Evolutionary conservation across 257 asterid species (phyloP).

Genomic region (Ilex asprella): DNA sequence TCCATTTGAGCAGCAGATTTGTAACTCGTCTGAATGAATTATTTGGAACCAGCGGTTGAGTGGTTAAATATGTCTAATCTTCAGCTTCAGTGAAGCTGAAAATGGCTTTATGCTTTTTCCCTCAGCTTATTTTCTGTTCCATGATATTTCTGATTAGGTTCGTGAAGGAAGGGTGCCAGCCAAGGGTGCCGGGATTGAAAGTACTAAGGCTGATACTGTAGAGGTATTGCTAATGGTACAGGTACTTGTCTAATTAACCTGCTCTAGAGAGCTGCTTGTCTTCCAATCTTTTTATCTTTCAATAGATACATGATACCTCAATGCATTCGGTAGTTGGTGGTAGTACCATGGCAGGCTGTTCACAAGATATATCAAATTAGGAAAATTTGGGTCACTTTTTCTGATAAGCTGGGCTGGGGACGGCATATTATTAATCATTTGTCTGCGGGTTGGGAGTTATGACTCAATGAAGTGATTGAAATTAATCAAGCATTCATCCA

Average conservation of each 20-base stretch:
- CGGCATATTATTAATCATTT: no score
- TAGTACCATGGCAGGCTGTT: background rate
- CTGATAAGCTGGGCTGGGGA: background rate
- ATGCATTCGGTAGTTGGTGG: background rate
- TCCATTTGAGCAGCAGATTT: conserved; percentile 8
- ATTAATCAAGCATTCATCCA: background rate
- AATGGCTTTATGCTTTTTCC: background rate
- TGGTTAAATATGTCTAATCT: background rate
- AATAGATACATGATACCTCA: background rate
- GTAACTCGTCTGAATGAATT: background rate
- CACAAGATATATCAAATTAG: background rate
- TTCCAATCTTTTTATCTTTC: background rate
- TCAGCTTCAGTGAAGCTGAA: background rate
- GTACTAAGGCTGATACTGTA: conserved; percentile 39
- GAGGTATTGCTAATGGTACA: conserved; percentile 96
- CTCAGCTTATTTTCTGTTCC: conserved; percentile 7
- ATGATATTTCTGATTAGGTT: conserved; percentile 43
- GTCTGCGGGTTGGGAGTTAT: no score
- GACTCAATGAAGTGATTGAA: background rate
- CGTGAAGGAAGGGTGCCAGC: conserved; percentile 81
- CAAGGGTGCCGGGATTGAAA: conserved; percentile 32
- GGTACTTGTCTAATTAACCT: conserved; percentile 34
- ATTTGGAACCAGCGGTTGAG: background rate
- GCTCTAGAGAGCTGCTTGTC: conserved; percentile 6
- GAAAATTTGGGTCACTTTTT: background rate